Evolutionary conservation across 2,329 filamentous ascomycete genomes (phyloP).

Genomic region (Fusarium bulbicola): DNA sequence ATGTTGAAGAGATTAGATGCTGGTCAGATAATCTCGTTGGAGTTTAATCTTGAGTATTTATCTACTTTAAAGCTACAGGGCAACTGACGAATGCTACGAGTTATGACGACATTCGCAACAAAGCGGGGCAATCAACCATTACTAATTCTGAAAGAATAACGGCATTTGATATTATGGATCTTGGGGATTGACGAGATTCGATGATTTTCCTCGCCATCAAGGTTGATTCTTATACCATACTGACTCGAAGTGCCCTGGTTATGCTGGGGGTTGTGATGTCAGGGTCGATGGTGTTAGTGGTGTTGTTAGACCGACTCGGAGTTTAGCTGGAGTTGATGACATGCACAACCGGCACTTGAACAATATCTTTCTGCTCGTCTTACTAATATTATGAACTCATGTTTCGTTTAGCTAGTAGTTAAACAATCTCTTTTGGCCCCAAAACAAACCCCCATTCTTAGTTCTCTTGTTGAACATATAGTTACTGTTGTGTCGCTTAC

Average conservation of each 20-base stretch:
- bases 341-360: neutral
- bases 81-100: neutral
- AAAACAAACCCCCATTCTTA: neutral
- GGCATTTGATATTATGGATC: slow-evolving; percentile 1
- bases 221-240: slow-evolving; percentile 1
- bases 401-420: neutral
- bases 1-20: neutral
- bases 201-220: slow-evolving; percentile 8
- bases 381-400: neutral
- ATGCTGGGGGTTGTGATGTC: neutral
- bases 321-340: neutral
- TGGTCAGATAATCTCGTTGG: neutral
- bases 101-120: slow-evolving; percentile 32
- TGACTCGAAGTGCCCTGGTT: neutral
- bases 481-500: neutral
- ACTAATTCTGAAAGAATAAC: slow-evolving; percentile 22
- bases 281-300: neutral
- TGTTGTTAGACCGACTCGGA: neutral
- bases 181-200: neutral
- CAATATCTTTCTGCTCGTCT: neutral
- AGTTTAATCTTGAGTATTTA: neutral
- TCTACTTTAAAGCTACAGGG: neutral
- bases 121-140: slow-evolving; percentile 24
- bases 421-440: neutral
- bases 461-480: neutral